Evolutionary conservation across 1,139 yeast genomes (phyloP), one percentile per base, ranked within the genome.

Genomic region (Sugiyamaella novakii): DNA sequence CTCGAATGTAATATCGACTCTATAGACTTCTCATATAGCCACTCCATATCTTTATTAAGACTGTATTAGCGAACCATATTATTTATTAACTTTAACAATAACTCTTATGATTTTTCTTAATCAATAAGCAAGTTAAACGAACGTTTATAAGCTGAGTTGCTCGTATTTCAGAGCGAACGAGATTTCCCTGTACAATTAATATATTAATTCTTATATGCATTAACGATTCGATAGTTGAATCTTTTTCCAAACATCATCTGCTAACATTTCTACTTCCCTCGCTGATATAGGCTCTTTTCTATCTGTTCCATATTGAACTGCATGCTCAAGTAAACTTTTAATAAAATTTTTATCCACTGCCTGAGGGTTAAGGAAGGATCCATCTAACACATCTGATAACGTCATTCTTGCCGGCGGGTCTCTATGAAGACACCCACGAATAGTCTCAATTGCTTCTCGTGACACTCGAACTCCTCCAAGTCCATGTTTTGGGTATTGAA

Each of bases 331-430:
- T 59, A 88, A 70, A 59, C 84, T 92, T 50, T 81, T 74, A 18
- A 89, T 74, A 56, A 86, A 83, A 28, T 73, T 72, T 58, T 80
- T 80, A 47, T 86, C 81, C 1, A 89, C 87, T 15, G 83, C 76
- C 51, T 83, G 79, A 1, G 97, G 97, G 45, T 76, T 78, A 53
- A 91, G 72, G 61, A 91, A 92, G 5, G 77, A 67, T 18, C 77
- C 71, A 40, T 77, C 77, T 42, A 88, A 66, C 37, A 88, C 76
- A 54, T 84, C 78, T 7, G 78, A 77, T 6, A 84, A 78, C 0
- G 89, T 82, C 73, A 81, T 74, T 44, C 98, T 73, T 27, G 79
- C 78, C 33, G 69, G 69, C 0, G 96, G 96, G 59, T 85, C 84
- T 53, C 96, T 74, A 18, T 73, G 71, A 43, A 92, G 73, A 63